Base-by-base conservation (phyloP, 2,329 filamentous ascomycete genomes). In the Cylindrodendrum hubeiense region DNA sequence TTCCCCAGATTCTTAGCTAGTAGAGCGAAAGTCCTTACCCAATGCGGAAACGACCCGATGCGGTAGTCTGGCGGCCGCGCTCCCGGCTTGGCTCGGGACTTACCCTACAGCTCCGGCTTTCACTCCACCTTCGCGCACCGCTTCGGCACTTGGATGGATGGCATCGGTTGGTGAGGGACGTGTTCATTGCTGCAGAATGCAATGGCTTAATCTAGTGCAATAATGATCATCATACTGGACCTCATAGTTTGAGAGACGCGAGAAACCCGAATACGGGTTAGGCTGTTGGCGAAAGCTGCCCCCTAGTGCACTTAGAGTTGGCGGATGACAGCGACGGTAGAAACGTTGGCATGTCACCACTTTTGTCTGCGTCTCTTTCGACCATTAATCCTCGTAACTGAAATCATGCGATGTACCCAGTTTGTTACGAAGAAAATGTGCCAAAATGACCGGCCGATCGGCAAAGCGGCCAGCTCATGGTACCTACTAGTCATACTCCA, bases 61-160 rank as follows among this genome's bases (percentile, higher is more conserved):
- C 34, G 49, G n/a, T 34, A 30, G 13, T 51, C 54, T 60, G 58
- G 62, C 58, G 50, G 57, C 41, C 58, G 63, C 55, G 58, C 66
- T 28, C 50, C 59, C 68, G 68, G 68, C 66, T 60, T 69, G 56
- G 55, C 65, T 67, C 67, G 67, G 67, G 37, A 54, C 63, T 60
- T 68, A 47, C 41, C 37, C 41, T 28, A 22, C 17, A 30, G 24
- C 34, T 44, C 66, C 49, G 53, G 37, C 26, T 21, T 44, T 19
- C 13, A 43, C 52, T 54, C 46, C 26, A 28, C 46, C 30, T 44
- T 44, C 19, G 26, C 26, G 24, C 46, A 13, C 43, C 21, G 13
- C 22, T 24, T 28, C 59, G 43, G 49, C 53, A 63, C n/a, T 67
- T 50, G 26, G 19, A 9, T 24, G 44, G n/a, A n/a, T n/a, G n/a